Evolutionary conservation across 176 grass and related monocot species (phyloP).

Genomic region (Oryza coarctata): DNA sequence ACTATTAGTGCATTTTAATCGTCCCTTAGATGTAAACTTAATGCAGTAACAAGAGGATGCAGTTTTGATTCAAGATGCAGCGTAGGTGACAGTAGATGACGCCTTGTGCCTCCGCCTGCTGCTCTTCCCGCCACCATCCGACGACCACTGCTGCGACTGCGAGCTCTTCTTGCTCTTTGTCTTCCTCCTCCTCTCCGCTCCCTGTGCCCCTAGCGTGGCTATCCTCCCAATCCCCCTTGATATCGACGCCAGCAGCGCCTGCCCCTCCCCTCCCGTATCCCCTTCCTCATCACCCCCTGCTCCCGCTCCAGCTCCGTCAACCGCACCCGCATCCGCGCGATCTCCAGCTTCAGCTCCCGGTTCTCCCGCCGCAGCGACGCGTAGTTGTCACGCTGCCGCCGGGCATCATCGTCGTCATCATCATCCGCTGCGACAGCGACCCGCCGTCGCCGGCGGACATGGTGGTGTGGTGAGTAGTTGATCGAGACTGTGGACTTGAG

Average conservation of each 20-base stretch:
- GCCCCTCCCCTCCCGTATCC: slow-evolving; percentile 38
- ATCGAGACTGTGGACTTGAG: slow-evolving; percentile 25
- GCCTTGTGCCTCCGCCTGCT: neutral
- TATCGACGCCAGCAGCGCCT: slow-evolving; percentile 69
- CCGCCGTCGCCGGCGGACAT: neutral
- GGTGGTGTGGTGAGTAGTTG: slow-evolving; percentile 37
- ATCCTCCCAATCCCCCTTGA: slow-evolving; percentile 71
- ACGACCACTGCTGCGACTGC: neutral
- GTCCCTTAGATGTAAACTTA: no score
- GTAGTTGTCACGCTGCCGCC: slow-evolving; percentile 79
- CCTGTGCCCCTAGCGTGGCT: slow-evolving; percentile 32
- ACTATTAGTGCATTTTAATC: neutral
- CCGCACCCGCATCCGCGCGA: slow-evolving; percentile 75
- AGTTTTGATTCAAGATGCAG: neutral
- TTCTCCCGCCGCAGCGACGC: slow-evolving; percentile 74
- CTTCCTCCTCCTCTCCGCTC: neutral
- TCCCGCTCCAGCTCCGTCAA: slow-evolving; percentile 80
- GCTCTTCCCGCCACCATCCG: neutral
- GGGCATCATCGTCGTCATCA: no score
- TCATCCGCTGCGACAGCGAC: neutral
- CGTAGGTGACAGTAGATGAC: neutral
- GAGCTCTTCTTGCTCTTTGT: slow-evolving; percentile 42
- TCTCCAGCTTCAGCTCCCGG: slow-evolving; percentile 81
- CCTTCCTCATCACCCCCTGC: slow-evolving; percentile 72
- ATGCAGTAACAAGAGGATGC: no score